These are phyloP conservation scores for Sporodiniella umbellata DNA, from an alignment of 371 early-diverging fungal genomes.

Conservation along the genomic window DNA sequence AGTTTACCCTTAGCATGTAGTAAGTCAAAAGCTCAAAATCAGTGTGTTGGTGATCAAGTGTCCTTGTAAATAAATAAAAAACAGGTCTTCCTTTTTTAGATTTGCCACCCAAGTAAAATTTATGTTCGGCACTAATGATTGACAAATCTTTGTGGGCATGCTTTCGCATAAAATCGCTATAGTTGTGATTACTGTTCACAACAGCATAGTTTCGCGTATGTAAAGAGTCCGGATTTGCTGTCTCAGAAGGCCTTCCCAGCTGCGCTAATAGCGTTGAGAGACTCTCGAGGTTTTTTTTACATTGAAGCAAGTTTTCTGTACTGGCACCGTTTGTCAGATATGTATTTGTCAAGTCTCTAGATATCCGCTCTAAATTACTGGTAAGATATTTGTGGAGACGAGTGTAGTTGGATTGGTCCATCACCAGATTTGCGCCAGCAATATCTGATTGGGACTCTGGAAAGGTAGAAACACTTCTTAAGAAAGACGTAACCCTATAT, in stretches of 20 bases:
- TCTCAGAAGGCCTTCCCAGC: conserved; percentile 69
- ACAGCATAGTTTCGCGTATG: conserved; percentile 39
- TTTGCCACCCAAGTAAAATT: conserved; percentile 75
- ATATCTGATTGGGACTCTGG: neutral
- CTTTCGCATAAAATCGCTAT: conserved; percentile 77
- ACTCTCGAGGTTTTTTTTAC: conserved; percentile 65
- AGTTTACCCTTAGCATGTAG: conserved; percentile 66
- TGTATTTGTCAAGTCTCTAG: conserved; percentile 54
- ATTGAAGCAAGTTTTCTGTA: conserved; percentile 27
- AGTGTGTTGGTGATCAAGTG: conserved; percentile 63
- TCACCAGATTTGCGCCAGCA: conserved; percentile 13
- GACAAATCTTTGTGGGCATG: conserved; percentile 63
- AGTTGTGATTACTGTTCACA: conserved; percentile 52
- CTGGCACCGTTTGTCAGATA: conserved; percentile 14
- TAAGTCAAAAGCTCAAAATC: conserved; percentile 82
- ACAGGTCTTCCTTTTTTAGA: conserved; percentile 79
- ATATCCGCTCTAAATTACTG: conserved; percentile 70
- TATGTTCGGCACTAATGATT: conserved; percentile 55
- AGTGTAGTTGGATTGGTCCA: conserved; percentile 54
- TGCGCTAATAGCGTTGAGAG: conserved; percentile 81
- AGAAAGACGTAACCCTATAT: conserved; percentile 55
- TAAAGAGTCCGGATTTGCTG: conserved; percentile 33
- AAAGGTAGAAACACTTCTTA: conserved; percentile 50
- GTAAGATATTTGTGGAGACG: conserved; percentile 67
- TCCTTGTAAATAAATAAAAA: conserved; percentile 77